These are phyloP conservation scores for Debaryomyces tyrocola DNA, from an alignment of 805 yeast genomes.

Conservation along the genomic window DNA sequence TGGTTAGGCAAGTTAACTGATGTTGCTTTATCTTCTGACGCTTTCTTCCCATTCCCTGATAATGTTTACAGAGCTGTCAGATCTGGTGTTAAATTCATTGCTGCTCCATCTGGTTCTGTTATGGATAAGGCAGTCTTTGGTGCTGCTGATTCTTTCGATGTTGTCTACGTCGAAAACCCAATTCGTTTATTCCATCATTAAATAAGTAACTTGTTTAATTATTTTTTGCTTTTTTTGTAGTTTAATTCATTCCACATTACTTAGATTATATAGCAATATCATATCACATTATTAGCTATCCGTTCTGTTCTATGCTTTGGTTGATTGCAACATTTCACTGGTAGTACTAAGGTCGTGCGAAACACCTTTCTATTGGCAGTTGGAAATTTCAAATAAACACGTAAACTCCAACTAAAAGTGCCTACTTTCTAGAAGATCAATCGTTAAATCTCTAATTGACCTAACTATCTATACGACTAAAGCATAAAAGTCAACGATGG, in stretches of 20 bases:
- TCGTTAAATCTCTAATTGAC: background rate
- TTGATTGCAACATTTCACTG: too few relatives aligned
- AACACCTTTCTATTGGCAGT: background rate
- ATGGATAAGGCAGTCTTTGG: slow-evolving; percentile 95
- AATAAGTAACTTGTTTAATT: slow-evolving; percentile 6
- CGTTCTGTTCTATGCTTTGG: too few relatives aligned
- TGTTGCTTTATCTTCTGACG: slow-evolving; percentile 94
- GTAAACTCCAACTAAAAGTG: slow-evolving; percentile 1
- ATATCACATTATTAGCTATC: too few relatives aligned
- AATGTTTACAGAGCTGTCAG: slow-evolving; percentile 96
- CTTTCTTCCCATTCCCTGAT: slow-evolving; percentile 99
- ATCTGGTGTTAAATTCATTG: slow-evolving; percentile 93
- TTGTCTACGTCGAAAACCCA: slow-evolving; percentile 95
- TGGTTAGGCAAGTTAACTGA: slow-evolving; percentile 80
- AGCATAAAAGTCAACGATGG: slow-evolving; percentile 20
- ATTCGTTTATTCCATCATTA: slow-evolving; percentile 98
- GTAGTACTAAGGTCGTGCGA: slow-evolving; percentile 1
- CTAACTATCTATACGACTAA: background rate
- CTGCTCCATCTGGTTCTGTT: slow-evolving; percentile 97
- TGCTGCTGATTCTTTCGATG: slow-evolving; percentile 88
- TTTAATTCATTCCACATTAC: background rate
- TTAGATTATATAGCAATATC: background rate
- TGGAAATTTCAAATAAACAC: slow-evolving; percentile 3
- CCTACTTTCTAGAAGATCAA: background rate
- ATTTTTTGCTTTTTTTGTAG: background rate